Percentiles rank a stretch among this genome's conserved stretches.
Conservation (phyloP, 257 asterid species). For the Capsicum baccatum region DNA sequence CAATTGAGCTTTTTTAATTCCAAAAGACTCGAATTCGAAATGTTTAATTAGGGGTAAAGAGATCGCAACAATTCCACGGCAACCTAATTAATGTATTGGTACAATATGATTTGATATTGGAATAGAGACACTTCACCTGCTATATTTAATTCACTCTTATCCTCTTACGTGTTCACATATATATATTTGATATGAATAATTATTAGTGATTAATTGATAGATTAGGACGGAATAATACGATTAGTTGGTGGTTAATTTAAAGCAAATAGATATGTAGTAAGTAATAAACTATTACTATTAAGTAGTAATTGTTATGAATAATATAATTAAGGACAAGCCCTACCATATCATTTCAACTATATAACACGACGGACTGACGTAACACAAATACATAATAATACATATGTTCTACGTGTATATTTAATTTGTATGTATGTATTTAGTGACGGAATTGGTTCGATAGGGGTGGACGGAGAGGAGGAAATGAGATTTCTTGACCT, state of each 20-base stretch:
- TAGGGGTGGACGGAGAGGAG: background rate
- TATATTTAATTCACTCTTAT: slow-evolving; percentile 11
- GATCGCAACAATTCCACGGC: no score
- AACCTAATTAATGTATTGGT: no score
- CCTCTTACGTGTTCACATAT: background rate
- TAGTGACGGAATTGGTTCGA: background rate
- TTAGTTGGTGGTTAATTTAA: background rate
- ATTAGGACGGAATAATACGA: background rate
- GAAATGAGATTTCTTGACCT: no score
- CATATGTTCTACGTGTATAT: background rate
- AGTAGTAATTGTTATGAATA: background rate
- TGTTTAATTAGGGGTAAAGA: no score
- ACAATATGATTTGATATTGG: background rate
- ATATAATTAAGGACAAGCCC: background rate
- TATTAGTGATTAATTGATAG: background rate
- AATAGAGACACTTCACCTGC: slow-evolving; percentile 18
- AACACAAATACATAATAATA: background rate
- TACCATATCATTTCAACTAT: background rate
- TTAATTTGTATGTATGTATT: background rate
- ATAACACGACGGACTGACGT: slow-evolving; percentile 23
- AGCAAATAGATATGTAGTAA: background rate
- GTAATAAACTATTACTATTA: background rate
- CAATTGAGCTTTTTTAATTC: no score
- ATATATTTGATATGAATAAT: slow-evolving; percentile 2
- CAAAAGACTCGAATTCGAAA: no score